Evolutionary conservation across 2,329 filamentous ascomycete genomes (phyloP).

Genomic region (Akanthomyces uredinophilus): DNA sequence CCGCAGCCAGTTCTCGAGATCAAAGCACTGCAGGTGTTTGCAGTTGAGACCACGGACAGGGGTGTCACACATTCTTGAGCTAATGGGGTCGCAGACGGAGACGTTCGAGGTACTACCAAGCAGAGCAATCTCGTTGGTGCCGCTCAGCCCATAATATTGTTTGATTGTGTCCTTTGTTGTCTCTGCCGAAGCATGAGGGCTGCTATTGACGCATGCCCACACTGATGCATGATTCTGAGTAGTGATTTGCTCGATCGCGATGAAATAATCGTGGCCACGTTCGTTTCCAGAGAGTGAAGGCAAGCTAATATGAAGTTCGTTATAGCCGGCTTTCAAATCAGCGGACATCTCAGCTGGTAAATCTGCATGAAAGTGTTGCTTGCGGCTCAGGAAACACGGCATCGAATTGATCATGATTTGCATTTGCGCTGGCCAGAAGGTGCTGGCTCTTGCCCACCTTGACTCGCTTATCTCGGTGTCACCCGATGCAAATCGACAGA

Average conservation of each 20-base stretch:
- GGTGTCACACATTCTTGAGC: background rate
- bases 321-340: background rate
- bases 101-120: slow-evolving; percentile 6
- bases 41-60: slow-evolving; percentile 8
- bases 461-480: background rate
- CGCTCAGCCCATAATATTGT: background rate
- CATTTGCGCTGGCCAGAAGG: slow-evolving; percentile 6
- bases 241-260: slow-evolving; percentile 5
- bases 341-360: background rate
- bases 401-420: background rate
- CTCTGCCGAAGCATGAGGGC: background rate
- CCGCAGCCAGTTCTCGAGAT: slow-evolving; percentile 34
- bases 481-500: background rate
- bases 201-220: background rate
- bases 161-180: background rate
- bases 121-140: background rate
- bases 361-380: slow-evolving; percentile 11
- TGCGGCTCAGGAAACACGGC: slow-evolving; percentile 6
- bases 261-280: background rate
- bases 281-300: background rate
- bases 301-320: slow-evolving; percentile 8
- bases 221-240: background rate
- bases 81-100: slow-evolving; percentile 6
- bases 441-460: background rate
- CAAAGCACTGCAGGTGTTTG: slow-evolving; percentile 27